Conservation (phyloP, 2,329 filamentous ascomycete species). For the Xylaria multiplex region DNA sequence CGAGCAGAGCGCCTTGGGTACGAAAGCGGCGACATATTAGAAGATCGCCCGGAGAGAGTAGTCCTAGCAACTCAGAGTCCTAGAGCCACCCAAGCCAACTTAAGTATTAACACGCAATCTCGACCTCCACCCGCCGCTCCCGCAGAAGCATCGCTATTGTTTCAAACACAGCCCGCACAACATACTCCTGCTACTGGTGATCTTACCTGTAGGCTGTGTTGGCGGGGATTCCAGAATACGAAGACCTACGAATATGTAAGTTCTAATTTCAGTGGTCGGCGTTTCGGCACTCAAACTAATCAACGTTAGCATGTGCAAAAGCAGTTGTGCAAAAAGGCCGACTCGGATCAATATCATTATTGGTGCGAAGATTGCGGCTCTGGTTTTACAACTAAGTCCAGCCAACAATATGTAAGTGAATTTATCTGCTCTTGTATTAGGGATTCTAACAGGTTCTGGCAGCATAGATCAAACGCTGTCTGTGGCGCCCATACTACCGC, state of each 20-base stretch:
- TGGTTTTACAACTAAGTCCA: slow-evolving; percentile 55
- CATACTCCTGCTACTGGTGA: slow-evolving; percentile 41
- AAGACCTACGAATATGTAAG: slow-evolving; percentile 48
- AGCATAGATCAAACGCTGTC: slow-evolving; percentile 56
- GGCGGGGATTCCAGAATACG: slow-evolving; percentile 43
- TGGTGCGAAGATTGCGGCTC: slow-evolving; percentile 59
- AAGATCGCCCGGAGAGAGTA: slow-evolving; percentile 55
- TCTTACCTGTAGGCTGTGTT: slow-evolving; percentile 46
- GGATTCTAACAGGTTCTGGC: slow-evolving; percentile 32
- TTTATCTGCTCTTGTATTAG: not conserved
- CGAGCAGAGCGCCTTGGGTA: slow-evolving; percentile 68
- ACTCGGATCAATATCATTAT: slow-evolving; percentile 47
- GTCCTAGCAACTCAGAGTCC: slow-evolving; percentile 44
- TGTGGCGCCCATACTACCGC: slow-evolving; percentile 56
- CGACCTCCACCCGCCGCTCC: slow-evolving; percentile 9
- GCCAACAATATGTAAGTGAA: slow-evolving; percentile 54
- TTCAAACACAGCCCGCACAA: slow-evolving; percentile 27
- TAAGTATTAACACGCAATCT: slow-evolving; percentile 5
- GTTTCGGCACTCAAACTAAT: slow-evolving; percentile 15
- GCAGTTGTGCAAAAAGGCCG: slow-evolving; percentile 48
- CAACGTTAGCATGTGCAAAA: slow-evolving; percentile 51
- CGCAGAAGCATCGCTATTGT: not conserved
- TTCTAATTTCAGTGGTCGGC: slow-evolving; percentile 8
- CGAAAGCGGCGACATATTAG: slow-evolving; percentile 60
- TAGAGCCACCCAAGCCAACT: slow-evolving; percentile 14